Conservation (phyloP, 352 stramenopile species). For the Globisporangium nunn region DNA sequence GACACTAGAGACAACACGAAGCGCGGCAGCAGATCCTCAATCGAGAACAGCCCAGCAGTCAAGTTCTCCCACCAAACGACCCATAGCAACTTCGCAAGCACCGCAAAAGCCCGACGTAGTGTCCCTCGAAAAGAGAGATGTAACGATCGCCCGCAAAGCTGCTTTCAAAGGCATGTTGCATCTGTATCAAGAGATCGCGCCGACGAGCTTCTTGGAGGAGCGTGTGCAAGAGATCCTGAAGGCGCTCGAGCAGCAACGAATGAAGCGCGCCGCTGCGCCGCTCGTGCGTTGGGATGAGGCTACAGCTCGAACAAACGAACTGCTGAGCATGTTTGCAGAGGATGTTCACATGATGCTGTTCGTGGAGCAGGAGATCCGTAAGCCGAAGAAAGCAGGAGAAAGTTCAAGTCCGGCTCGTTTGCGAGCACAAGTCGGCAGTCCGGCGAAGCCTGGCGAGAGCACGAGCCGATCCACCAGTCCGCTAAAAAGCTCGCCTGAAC, state of each 20-base stretch:
- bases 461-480: constrained; percentile 2
- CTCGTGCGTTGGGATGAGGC: constrained; percentile 47
- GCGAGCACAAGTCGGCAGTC: neutral
- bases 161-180: constrained; percentile 32
- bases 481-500: constrained; percentile 2
- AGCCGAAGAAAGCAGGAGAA: constrained; percentile 33
- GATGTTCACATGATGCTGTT: constrained; percentile 48
- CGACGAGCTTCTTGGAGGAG: constrained; percentile 31
- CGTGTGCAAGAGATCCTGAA: constrained; percentile 36
- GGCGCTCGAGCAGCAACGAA: constrained; percentile 30
- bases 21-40: neutral
- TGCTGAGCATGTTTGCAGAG: constrained; percentile 53
- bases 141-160: constrained; percentile 17
- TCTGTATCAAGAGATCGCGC: constrained; percentile 26
- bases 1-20: constrained; percentile 6
- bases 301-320: constrained; percentile 40
- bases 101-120: neutral
- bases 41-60: neutral
- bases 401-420: neutral
- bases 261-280: constrained; percentile 18
- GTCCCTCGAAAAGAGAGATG: neutral
- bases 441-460: constrained; percentile 9
- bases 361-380: constrained; percentile 52
- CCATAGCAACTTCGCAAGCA: constrained; percentile 8
- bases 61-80: constrained; percentile 3